Percentiles rank a stretch among this genome's conserved stretches.
These are phyloP conservation scores for Talaromyces adpressus DNA, from an alignment of 495 filamentous ascomycete species.

Conservation along the genomic window DNA sequence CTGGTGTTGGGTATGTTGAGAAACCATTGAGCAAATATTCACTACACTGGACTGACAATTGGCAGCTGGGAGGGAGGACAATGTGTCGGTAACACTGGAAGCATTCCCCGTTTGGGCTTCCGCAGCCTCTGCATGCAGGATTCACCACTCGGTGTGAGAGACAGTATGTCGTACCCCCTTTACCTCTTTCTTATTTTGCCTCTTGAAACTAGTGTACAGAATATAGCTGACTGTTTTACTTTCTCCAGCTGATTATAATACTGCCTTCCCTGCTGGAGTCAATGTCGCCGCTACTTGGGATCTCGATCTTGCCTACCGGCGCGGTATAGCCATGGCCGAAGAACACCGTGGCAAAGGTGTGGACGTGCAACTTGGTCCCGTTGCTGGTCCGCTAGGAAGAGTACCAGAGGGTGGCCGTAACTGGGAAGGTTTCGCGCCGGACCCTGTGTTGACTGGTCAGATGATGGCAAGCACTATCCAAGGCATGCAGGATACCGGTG, in stretches of 20 bases:
- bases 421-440: constrained; percentile 68
- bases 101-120: constrained; percentile 52
- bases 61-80: constrained; percentile 64
- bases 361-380: constrained; percentile 81
- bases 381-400: constrained; percentile 78
- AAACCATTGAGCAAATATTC: neutral
- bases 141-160: constrained; percentile 75
- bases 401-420: constrained; percentile 75
- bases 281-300: constrained; percentile 81
- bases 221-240: neutral
- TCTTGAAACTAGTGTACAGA: too few relatives aligned
- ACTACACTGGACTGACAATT: neutral
- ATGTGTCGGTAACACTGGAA: constrained; percentile 68
- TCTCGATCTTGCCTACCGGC: constrained; percentile 59
- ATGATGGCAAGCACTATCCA: constrained; percentile 67
- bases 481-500: constrained; percentile 76
- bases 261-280: constrained; percentile 74
- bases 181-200: neutral
- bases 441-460: constrained; percentile 70
- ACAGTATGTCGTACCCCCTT: constrained; percentile 36
- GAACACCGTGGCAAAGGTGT: constrained; percentile 80
- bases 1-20: constrained; percentile 60
- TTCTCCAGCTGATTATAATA: constrained; percentile 59
- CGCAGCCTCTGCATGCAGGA: constrained; percentile 83
- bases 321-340: constrained; percentile 71